phyloP scores from a whole-genome alignment of 2,329 filamentous ascomycete genomes.

The Diplodia seriata region DNA sequence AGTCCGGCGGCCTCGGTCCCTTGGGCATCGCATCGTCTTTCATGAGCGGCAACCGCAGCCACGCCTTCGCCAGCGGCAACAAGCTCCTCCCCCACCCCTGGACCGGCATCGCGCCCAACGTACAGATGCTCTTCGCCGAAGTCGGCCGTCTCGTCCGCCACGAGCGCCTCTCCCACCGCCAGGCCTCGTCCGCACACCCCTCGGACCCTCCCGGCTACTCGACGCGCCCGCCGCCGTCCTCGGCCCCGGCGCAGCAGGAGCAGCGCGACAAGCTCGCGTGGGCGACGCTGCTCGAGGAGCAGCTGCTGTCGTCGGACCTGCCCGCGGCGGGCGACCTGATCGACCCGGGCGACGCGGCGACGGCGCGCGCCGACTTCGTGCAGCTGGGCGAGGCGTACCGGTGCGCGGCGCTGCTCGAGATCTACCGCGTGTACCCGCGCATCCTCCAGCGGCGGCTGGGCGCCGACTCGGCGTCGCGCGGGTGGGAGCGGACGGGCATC shows the following conservation, averaged over 20 bases:
- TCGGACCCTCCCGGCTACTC: conserved; percentile 12
- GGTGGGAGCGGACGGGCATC: conserved; percentile 27
- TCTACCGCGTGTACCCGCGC: conserved; percentile 63
- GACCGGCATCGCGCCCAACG: conserved; percentile 56
- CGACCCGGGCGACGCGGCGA: conserved; percentile 60
- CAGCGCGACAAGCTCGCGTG: conserved; percentile 47
- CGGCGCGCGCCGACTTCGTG: conserved; percentile 61
- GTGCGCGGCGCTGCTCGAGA: conserved; percentile 59
- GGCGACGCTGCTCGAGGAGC: conserved; percentile 54
- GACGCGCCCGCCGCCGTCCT: neutral
- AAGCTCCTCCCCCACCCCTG: conserved; percentile 56
- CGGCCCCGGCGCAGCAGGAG: conserved; percentile 36
- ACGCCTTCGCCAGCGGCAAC: conserved; percentile 43
- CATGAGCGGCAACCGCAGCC: conserved; percentile 22
- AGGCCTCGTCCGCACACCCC: neutral
- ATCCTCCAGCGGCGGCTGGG: conserved; percentile 55
- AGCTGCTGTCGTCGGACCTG: conserved; percentile 56
- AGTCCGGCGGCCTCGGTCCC: conserved; percentile 21
- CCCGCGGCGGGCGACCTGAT: conserved; percentile 57
- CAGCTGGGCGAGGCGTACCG: conserved; percentile 62
- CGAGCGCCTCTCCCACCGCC: conserved; percentile 38
- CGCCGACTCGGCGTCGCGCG: conserved; percentile 15
- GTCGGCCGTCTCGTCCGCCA: conserved; percentile 54
- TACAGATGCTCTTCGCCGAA: conserved; percentile 55
- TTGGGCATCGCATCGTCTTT: conserved; percentile 27